phyloP scores from a whole-genome alignment of 345 rosid genomes.

The Moricandia moricandioides region DNA sequence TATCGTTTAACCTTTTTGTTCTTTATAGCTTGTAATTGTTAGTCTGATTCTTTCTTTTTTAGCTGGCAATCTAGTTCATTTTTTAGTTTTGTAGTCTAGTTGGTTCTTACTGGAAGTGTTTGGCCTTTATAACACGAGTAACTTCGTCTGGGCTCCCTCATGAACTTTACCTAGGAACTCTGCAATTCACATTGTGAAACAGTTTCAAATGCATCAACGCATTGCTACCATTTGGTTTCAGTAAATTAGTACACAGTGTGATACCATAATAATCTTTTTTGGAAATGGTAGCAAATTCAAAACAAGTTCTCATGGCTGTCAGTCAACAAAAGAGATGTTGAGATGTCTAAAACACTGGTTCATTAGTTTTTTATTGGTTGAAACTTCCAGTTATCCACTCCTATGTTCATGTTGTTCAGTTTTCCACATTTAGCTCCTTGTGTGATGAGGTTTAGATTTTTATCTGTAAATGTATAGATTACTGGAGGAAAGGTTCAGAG shows the following conservation, averaged over 20 bases:
- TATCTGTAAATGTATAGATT: background rate
- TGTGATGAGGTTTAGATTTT: background rate
- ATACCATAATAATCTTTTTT: background rate
- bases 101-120: slow-evolving; percentile 1
- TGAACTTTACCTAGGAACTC: background rate
- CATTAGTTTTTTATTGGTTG: background rate
- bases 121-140: slow-evolving; percentile 4
- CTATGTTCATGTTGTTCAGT: background rate
- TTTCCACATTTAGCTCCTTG: slow-evolving; percentile 8
- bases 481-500: background rate
- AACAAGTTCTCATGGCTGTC: background rate
- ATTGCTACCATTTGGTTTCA: background rate
- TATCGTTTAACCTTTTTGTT: background rate
- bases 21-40: slow-evolving; percentile 31
- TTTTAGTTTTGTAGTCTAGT: background rate
- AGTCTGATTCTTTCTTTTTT: background rate
- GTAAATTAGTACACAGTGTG: background rate
- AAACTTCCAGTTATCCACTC: background rate
- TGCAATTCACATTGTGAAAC: background rate
- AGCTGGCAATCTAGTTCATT: background rate
- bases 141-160: background rate
- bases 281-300: background rate
- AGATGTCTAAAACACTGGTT: background rate
- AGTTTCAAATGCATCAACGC: background rate
- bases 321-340: background rate